These are phyloP conservation scores for Phlebopus sp. DNA, from an alignment of 1,284 basidiomycete species.

Conservation along the genomic window DNA sequence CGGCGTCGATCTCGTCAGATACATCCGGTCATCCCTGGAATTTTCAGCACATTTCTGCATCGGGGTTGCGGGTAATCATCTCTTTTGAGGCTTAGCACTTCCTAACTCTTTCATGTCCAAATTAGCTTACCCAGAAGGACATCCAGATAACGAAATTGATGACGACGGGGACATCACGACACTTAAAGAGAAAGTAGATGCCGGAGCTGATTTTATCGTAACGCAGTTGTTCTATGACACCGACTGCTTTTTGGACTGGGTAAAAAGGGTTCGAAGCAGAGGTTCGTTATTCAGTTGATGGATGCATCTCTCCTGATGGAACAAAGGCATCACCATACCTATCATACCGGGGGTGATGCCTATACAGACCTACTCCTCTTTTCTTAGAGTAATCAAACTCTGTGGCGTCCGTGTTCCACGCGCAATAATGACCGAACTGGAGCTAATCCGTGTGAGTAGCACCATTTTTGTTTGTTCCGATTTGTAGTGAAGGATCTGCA, in stretches of 20 bases:
- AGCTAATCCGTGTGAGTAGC: constrained; percentile 71
- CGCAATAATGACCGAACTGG: constrained; percentile 65
- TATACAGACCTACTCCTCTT: constrained; percentile 94
- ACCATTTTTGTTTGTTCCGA: constrained; percentile 11
- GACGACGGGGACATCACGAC: constrained; percentile 74
- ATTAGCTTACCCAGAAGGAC: constrained; percentile 89
- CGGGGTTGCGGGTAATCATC: constrained; percentile 74
- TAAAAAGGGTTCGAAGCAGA: constrained; percentile 64
- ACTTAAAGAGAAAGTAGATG: constrained; percentile 89
- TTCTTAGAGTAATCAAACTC: constrained; percentile 87
- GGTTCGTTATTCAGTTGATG: constrained; percentile 45
- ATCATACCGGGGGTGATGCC: constrained; percentile 98
- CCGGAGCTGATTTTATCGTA: constrained; percentile 93
- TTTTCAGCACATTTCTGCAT: constrained; percentile 89
- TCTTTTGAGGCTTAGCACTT: not conserved
- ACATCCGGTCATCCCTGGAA: constrained; percentile 80
- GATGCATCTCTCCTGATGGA: constrained; percentile 9
- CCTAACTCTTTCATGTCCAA: constrained; percentile 5
- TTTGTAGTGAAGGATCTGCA: constrained; percentile 33
- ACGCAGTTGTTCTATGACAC: constrained; percentile 98
- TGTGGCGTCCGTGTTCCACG: constrained; percentile 82
- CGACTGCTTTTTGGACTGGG: constrained; percentile 81
- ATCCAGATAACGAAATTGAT: constrained; percentile 63
- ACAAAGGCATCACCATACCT: constrained; percentile 81
- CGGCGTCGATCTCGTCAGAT: constrained; percentile 86